Base-by-base conservation (phyloP, 176 grass and related monocot genomes). In the Oryza glaberrima region DNA sequence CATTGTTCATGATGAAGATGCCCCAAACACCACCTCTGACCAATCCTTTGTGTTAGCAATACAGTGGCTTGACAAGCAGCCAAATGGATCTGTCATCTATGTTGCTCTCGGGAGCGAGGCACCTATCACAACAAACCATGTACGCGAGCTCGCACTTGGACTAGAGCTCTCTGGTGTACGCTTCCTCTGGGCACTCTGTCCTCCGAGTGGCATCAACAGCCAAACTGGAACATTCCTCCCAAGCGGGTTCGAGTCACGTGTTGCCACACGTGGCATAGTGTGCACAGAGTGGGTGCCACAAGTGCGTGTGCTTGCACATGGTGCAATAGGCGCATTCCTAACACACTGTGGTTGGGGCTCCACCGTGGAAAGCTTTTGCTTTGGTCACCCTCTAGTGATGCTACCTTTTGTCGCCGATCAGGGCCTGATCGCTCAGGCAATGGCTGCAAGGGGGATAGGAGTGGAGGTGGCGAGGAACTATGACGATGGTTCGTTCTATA, bases 21-120 rank as follows among this genome's bases (percentile, higher is more conserved):
- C 36, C 36, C 36, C 36, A 38, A 38, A 38, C 36, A 38, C 36
- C 36, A 38, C 1, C 54, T 3, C 3, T 43, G 70, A 48, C 26
- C 0, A 2, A 17, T 16, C 32, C 0, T 34, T 41, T 67, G 1
- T 40, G 12, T 7, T 25, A 1, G 32, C 9, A 8, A 20, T 87
- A 4, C 5, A 25, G 1, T 93, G 87, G 91, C 73, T 93, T n/a
- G 72, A 73, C 81, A 38, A 46, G 11, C 88, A 88, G 40, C 28
- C 85, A 0, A 0, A 3, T 0, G 12, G 36, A 65, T 85, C 73
- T 0, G 91, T 88, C 20, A 45, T 93, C 3, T 90, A 85, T 10
- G 82, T 86, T 3, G 84, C 88, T 13, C 49, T 90, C 0, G 91
- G 91, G 9, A 90, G 79, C 25, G 85, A 93, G 73, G 86, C 90